These are phyloP conservation scores for Saccharata proteae DNA, from an alignment of 2,329 filamentous ascomycete species.

Conservation along the genomic window DNA sequence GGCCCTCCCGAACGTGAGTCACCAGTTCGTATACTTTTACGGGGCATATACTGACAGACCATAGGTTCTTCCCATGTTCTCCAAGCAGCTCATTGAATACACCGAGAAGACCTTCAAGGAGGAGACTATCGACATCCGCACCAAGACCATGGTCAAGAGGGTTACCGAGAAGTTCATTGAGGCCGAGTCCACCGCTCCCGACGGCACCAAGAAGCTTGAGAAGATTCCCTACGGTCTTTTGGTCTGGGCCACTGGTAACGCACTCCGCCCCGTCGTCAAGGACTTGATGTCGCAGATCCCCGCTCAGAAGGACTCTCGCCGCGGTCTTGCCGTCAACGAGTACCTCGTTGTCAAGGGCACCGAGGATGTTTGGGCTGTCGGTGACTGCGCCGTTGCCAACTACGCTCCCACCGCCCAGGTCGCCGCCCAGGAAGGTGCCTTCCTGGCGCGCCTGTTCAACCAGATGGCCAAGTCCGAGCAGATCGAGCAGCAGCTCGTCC, in stretches of 20 bases:
- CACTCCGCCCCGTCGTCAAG: slow-evolving; percentile 75
- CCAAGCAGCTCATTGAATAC: slow-evolving; percentile 98
- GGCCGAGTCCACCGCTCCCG: slow-evolving; percentile 68
- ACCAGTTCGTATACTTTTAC: too few relatives aligned
- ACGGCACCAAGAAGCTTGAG: slow-evolving; percentile 72
- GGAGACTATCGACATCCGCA: slow-evolving; percentile 93
- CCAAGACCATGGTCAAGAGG: slow-evolving; percentile 98
- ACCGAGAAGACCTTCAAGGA: slow-evolving; percentile 98
- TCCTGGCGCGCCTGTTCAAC: slow-evolving; percentile 93
- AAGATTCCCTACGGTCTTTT: slow-evolving; percentile 87
- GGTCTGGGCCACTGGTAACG: slow-evolving; percentile 97
- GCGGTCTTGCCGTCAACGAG: slow-evolving; percentile 93
- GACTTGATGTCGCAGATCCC: slow-evolving; percentile 88
- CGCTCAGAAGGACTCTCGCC: slow-evolving; percentile 87
- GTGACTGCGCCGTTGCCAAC: slow-evolving; percentile 93
- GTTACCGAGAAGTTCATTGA: slow-evolving; percentile 89
- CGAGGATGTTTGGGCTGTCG: slow-evolving; percentile 95
- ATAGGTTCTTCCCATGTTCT: slow-evolving; percentile 81
- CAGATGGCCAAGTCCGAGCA: slow-evolving; percentile 92
- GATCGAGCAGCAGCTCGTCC: slow-evolving; percentile 63
- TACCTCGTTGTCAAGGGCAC: slow-evolving; percentile 96
- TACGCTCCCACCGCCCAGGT: slow-evolving; percentile 98
- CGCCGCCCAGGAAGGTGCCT: slow-evolving; percentile 86
- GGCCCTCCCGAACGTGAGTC: slow-evolving; percentile 69
- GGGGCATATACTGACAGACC: background rate